Percentiles rank a stretch among this genome's conserved stretches.
Evolutionary conservation across 2,329 filamentous ascomycete species (phyloP).

Genomic region (Penicillium sp.): DNA sequence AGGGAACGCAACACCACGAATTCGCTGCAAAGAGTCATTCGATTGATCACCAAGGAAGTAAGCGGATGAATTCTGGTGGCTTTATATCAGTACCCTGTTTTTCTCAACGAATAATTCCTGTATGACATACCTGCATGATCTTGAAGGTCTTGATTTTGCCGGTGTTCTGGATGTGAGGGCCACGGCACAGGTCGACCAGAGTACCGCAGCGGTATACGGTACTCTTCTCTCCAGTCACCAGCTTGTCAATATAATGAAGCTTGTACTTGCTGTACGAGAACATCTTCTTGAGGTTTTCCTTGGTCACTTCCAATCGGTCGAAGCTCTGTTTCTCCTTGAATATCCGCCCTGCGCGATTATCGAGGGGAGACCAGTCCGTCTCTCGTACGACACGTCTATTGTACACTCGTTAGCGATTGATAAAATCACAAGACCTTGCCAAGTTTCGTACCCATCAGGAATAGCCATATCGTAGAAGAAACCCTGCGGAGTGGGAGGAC

Average conservation of each 20-base stretch:
- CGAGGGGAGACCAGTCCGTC: slow-evolving; percentile 76
- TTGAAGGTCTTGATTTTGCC: slow-evolving; percentile 69
- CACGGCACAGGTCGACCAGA: slow-evolving; percentile 89
- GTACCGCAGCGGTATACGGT: slow-evolving; percentile 94
- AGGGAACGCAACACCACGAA: slow-evolving; percentile 94
- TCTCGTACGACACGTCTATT: slow-evolving; percentile 59
- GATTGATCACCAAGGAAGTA: slow-evolving; percentile 93
- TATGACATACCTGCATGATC: slow-evolving; percentile 66
- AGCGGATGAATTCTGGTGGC: slow-evolving; percentile 58
- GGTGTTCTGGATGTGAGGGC: slow-evolving; percentile 89
- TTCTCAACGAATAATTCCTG: no score
- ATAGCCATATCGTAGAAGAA: slow-evolving; percentile 98
- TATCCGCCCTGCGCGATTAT: slow-evolving; percentile 71
- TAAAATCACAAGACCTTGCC: slow-evolving; percentile 14
- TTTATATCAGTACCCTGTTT: slow-evolving; percentile 1
- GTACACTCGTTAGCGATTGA: slow-evolving; percentile 13
- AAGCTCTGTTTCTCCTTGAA: slow-evolving; percentile 97
- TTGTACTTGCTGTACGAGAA: slow-evolving; percentile 98
- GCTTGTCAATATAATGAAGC: slow-evolving; percentile 92
- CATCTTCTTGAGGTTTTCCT: slow-evolving; percentile 90
- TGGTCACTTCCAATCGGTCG: slow-evolving; percentile 79
- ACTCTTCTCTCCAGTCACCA: slow-evolving; percentile 84
- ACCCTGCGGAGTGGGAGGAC: slow-evolving; percentile 81
- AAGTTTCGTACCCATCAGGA: slow-evolving; percentile 51
- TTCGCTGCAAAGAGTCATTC: slow-evolving; percentile 92